These are phyloP conservation scores for Smallanthus sonchifolius DNA, from an alignment of 129 eudicot genomes.

Conservation along the genomic window DNA sequence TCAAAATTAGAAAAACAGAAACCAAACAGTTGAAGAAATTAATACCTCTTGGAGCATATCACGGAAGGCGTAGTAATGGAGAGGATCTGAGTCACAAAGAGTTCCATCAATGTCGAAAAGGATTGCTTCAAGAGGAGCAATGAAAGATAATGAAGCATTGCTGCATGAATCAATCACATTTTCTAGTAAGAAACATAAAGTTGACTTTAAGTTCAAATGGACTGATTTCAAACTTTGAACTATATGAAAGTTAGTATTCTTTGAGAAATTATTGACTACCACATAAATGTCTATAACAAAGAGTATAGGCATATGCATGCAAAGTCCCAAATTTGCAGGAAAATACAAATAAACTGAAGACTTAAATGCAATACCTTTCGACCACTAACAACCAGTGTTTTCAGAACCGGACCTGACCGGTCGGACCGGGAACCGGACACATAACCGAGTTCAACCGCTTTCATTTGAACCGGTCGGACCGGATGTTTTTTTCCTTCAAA, in stretches of 20 bases:
- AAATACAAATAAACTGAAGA: background rate
- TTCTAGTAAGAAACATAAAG: background rate
- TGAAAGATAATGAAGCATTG: conserved; percentile 38
- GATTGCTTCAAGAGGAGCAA: conserved; percentile 83
- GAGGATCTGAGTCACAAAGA: conserved; percentile 85
- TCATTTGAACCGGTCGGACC: too few species aligned
- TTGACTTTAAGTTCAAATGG: background rate
- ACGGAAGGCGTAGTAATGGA: conserved; percentile 74
- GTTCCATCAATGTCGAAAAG: conserved; percentile 95
- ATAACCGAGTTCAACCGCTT: too few species aligned
- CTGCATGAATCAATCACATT: conserved; percentile 20
- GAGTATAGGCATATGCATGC: background rate
- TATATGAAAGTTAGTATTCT: background rate
- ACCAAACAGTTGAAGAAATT: background rate
- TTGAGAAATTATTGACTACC: background rate
- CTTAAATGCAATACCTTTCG: background rate
- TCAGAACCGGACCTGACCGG: too few species aligned
- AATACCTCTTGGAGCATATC: conserved; percentile 97
- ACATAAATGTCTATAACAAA: background rate
- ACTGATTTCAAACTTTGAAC: background rate
- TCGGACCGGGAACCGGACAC: too few species aligned
- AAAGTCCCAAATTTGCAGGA: background rate
- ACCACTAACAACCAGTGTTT: too few species aligned
- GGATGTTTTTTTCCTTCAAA: too few species aligned
- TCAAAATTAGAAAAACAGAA: background rate